phyloP scores from a whole-genome alignment of 768 basidiomycete genomes.

The Russula lepida region DNA sequence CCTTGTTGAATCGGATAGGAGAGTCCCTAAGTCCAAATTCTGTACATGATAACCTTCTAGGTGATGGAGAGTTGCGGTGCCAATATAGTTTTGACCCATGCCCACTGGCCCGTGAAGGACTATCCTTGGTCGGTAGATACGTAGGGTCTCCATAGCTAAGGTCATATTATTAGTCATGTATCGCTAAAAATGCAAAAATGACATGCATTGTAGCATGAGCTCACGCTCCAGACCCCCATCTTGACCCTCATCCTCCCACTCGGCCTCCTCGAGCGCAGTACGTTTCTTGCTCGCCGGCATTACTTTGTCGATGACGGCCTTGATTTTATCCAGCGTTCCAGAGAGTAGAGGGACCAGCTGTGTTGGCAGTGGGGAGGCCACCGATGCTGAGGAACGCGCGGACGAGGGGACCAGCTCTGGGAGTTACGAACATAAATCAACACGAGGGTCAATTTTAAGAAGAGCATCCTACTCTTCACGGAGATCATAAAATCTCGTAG shows the following conservation, averaged over 20 bases:
- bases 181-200: background rate
- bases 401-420: constrained; percentile 92
- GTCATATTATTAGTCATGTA: constrained; percentile 12
- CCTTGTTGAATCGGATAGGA: constrained; percentile 83
- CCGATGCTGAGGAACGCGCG: constrained; percentile 79
- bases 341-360: constrained; percentile 78
- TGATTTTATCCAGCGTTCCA: constrained; percentile 61
- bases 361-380: constrained; percentile 73
- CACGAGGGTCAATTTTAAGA: background rate
- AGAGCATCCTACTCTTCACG: constrained; percentile 69
- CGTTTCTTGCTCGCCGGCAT: constrained; percentile 76
- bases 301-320: constrained; percentile 58
- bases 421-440: constrained; percentile 3
- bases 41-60: constrained; percentile 95
- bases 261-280: constrained; percentile 88
- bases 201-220: constrained; percentile 76
- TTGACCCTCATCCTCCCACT: constrained; percentile 76
- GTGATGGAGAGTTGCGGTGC: constrained; percentile 85
- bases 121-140: constrained; percentile 85
- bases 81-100: constrained; percentile 89
- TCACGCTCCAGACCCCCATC: constrained; percentile 86
- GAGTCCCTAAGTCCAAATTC: constrained; percentile 79
- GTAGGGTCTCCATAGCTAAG: constrained; percentile 82
- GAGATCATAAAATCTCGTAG: constrained; percentile 96
- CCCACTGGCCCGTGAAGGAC: constrained; percentile 71